phyloP scores from a whole-genome alignment of 345 rosid genomes.

The Eucalyptus lansdowneana region DNA sequence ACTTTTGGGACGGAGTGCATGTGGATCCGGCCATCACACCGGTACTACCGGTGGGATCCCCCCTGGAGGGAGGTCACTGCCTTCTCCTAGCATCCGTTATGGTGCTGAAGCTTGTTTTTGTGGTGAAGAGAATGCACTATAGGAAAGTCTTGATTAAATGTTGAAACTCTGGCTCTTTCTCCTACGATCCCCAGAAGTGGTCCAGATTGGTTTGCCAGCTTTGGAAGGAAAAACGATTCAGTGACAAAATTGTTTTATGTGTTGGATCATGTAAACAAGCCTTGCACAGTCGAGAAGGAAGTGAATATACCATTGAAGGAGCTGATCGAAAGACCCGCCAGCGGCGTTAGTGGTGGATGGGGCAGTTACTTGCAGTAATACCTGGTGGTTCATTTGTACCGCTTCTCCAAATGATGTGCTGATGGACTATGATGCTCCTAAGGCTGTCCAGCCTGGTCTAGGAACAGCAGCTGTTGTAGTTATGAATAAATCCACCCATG shows the following conservation, averaged over 20 bases:
- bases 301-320: slow-evolving; percentile 92
- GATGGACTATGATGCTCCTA: slow-evolving; percentile 95
- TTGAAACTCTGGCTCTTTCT: slow-evolving; percentile 93
- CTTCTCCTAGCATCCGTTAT: slow-evolving; percentile 18
- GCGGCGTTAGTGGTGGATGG: slow-evolving; percentile 97
- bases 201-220: slow-evolving; percentile 98
- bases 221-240: slow-evolving; percentile 88
- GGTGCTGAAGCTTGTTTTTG: slow-evolving; percentile 98
- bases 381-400: slow-evolving; percentile 96
- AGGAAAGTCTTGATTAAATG: slow-evolving; percentile 84
- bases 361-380: slow-evolving; percentile 87
- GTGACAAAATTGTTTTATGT: slow-evolving; percentile 77
- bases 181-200: slow-evolving; percentile 94
- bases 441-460: slow-evolving; percentile 86
- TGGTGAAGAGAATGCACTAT: slow-evolving; percentile 94
- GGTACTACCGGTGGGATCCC: too few species aligned
- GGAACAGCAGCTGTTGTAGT: slow-evolving; percentile 96
- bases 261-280: slow-evolving; percentile 89
- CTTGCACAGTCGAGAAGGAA: slow-evolving; percentile 93
- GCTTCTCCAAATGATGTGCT: slow-evolving; percentile 74
- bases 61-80: too few species aligned
- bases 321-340: slow-evolving; percentile 82
- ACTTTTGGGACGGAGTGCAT: slow-evolving; percentile 81
- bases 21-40: slow-evolving; percentile 56
- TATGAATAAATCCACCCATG: slow-evolving; percentile 96